Evolutionary conservation across 2,329 filamentous ascomycete species (phyloP).

Genomic region (Aspergillus amoenus): DNA sequence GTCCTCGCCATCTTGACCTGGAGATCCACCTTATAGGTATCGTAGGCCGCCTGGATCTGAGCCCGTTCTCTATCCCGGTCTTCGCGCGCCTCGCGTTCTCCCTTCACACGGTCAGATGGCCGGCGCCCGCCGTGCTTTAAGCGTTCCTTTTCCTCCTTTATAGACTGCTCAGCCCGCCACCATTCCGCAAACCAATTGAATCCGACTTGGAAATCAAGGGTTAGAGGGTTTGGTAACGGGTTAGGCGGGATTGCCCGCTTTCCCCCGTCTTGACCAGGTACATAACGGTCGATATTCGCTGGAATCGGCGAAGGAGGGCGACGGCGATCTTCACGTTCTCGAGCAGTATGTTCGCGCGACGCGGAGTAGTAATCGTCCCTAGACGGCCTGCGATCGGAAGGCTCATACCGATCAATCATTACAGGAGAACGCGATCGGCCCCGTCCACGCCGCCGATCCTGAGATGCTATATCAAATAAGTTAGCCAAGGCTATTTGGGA

Average conservation of each 20-base stretch:
- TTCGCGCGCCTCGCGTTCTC: conserved; percentile 62
- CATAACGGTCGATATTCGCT: conserved; percentile 63
- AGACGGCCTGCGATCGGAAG: conserved; percentile 50
- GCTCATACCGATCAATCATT: conserved; percentile 65
- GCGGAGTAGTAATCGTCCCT: conserved; percentile 59
- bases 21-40: conserved; percentile 64
- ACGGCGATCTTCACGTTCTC: conserved; percentile 58
- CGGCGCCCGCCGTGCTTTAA: conserved; percentile 59
- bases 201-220: conserved; percentile 65
- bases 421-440: conserved; percentile 60
- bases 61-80: conserved; percentile 63
- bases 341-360: conserved; percentile 42
- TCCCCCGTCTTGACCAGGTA: conserved; percentile 59
- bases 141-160: conserved; percentile 65
- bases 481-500: neutral
- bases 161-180: conserved; percentile 64
- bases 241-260: conserved; percentile 56
- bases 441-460: conserved; percentile 48
- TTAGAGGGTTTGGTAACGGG: conserved; percentile 60
- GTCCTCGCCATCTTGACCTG: conserved; percentile 75
- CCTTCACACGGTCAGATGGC: conserved; percentile 56
- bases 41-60: conserved; percentile 64
- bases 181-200: conserved; percentile 69
- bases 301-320: conserved; percentile 58
- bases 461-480: conserved; percentile 25